These are phyloP conservation scores for Sporothrix pallida DNA, from an alignment of 2,329 filamentous ascomycete species.

Conservation along the genomic window DNA sequence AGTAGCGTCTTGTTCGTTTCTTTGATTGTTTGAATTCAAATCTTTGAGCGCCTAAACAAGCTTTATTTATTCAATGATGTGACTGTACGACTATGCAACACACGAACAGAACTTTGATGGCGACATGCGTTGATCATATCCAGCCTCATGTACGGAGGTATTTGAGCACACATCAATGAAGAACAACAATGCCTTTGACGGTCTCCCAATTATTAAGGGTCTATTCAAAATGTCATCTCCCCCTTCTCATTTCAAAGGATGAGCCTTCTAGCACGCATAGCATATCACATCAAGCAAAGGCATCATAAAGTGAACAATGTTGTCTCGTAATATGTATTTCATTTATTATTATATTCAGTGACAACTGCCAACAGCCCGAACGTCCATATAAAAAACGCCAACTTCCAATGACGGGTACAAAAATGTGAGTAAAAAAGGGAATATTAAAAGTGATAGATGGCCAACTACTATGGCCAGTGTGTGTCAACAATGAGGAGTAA, in stretches of 20 bases:
- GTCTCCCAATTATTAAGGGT: too few species aligned
- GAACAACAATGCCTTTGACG: too few species aligned
- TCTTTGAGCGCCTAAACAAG: neutral
- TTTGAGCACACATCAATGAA: too few species aligned
- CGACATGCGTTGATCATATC: too few species aligned
- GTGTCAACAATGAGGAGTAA: neutral
- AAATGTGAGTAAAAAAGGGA: neutral
- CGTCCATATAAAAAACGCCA: slow-evolving; percentile 29
- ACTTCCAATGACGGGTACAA: slow-evolving; percentile 26
- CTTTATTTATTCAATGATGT: neutral
- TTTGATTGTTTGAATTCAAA: neutral
- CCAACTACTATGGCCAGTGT: neutral
- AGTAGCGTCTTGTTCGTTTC: neutral
- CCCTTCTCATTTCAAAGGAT: neutral
- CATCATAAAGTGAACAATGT: neutral
- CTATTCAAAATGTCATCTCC: too few species aligned
- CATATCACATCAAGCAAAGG: neutral
- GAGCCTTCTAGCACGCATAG: neutral
- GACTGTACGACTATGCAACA: too few species aligned
- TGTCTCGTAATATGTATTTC: slow-evolving; percentile 18
- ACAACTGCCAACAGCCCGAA: slow-evolving; percentile 21
- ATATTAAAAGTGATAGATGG: slow-evolving; percentile 10
- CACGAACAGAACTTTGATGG: too few species aligned
- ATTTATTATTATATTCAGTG: slow-evolving; percentile 9
- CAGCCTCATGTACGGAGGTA: too few species aligned